Evolutionary conservation across 2,329 filamentous ascomycete species (phyloP).

Genomic region (Phialophora macrospora): DNA sequence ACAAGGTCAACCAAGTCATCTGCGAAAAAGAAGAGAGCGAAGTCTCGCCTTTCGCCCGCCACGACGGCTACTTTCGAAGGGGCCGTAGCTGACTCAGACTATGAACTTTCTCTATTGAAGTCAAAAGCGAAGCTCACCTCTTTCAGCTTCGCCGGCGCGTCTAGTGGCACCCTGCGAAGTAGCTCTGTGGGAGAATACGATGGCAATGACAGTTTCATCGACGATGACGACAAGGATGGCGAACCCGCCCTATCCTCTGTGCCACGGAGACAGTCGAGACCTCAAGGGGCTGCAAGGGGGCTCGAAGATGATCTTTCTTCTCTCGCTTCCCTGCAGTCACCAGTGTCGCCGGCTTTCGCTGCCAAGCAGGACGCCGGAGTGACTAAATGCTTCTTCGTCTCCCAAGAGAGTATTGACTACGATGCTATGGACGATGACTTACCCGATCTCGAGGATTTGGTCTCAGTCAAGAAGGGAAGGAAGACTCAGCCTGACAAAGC

Average conservation of each 20-base stretch:
- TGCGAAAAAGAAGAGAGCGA: neutral
- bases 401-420: constrained; percentile 27
- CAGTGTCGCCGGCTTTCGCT: neutral
- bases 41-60: neutral
- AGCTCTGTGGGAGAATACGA: constrained; percentile 22
- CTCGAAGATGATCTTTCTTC: constrained; percentile 10
- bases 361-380: neutral
- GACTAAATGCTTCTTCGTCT: constrained; percentile 19
- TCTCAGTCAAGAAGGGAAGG: constrained; percentile 11
- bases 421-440: constrained; percentile 29
- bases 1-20: neutral
- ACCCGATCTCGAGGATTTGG: constrained; percentile 29
- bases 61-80: neutral
- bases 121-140: constrained; percentile 5
- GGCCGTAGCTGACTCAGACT: neutral
- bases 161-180: constrained; percentile 1
- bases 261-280: neutral
- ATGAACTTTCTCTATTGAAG: neutral
- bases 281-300: neutral
- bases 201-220: constrained; percentile 34
- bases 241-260: too few relatives aligned
- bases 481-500: neutral
- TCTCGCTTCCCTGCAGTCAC: neutral
- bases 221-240: constrained; percentile 20
- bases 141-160: neutral